A percentile compares a stretch with the other conserved stretches of the same genome.
Evolutionary conservation across 176 grass and related monocot genomes (phyloP).

Genomic region (Oryza brachyantha): DNA sequence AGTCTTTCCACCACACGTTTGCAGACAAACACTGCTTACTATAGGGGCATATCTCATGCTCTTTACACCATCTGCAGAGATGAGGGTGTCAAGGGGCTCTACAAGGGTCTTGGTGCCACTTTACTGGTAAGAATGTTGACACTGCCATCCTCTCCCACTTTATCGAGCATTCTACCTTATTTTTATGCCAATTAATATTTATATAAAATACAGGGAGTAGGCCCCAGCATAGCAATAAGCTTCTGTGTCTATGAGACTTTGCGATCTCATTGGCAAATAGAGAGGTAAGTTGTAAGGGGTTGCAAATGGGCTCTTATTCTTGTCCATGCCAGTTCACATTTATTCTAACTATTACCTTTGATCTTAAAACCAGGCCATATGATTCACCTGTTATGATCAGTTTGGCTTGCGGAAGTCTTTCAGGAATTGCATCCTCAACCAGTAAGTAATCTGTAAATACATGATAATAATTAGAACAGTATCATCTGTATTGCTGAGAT

Average conservation of each 20-base stretch:
- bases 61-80: conserved; percentile 86
- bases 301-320: neutral
- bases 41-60: conserved; percentile 93
- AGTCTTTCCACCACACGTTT: conserved; percentile 26
- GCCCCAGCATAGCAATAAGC: conserved; percentile 94
- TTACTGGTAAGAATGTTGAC: conserved; percentile 55
- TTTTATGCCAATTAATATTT: neutral
- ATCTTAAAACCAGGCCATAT: conserved; percentile 54
- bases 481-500: neutral
- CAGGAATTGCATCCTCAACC: conserved; percentile 88
- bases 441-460: conserved; percentile 45
- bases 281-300: conserved; percentile 56
- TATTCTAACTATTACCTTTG: conserved; percentile 19
- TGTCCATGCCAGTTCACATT: neutral
- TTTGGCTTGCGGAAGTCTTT: conserved; percentile 91
- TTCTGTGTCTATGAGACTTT: conserved; percentile 93
- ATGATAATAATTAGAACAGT: conserved; percentile 4
- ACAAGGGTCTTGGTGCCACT: conserved; percentile 95
- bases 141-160: conserved; percentile 2
- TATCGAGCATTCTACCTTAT: conserved; percentile 9
- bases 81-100: conserved; percentile 79
- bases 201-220: conserved; percentile 69
- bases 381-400: conserved; percentile 75
- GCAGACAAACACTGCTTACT: conserved; percentile 87
- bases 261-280: conserved; percentile 69